A percentile compares a stretch with the other conserved stretches of the same genome.
Conservation (phyloP, 495 filamentous ascomycete genomes). For the Aspergillus taichungensis region DNA sequence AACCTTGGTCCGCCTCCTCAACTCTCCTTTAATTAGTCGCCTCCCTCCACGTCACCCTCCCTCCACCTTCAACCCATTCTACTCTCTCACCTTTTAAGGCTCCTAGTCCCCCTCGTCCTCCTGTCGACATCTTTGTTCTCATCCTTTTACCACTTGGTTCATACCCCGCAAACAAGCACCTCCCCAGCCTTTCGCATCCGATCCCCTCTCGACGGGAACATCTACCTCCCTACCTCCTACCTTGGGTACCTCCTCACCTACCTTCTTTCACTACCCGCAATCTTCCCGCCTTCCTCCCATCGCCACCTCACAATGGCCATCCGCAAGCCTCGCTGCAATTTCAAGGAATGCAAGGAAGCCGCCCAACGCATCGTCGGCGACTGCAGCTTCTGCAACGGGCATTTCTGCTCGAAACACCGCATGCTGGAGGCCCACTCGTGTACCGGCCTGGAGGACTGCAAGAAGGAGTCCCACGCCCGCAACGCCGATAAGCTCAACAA, state of each 20-base stretch:
- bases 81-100: conserved; percentile 21
- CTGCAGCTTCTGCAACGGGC: conserved; percentile 87
- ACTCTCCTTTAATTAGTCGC: conserved; percentile 8
- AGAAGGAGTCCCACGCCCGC: conserved; percentile 85
- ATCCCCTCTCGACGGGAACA: no score
- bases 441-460: conserved; percentile 90
- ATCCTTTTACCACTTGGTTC: background rate
- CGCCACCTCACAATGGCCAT: conserved; percentile 42
- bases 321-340: conserved; percentile 79
- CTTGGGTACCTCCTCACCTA: conserved; percentile 7
- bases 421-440: conserved; percentile 92
- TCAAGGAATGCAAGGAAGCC: conserved; percentile 75
- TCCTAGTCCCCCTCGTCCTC: conserved; percentile 27
- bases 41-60: conserved; percentile 4
- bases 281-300: conserved; percentile 7
- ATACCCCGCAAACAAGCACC: no score
- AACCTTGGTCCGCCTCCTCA: conserved; percentile 6
- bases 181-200: no score
- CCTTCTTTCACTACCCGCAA: conserved; percentile 3
- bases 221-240: no score
- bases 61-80: conserved; percentile 18
- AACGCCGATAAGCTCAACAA: conserved; percentile 87
- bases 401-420: conserved; percentile 90
- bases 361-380: conserved; percentile 92
- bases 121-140: conserved; percentile 13